These are phyloP conservation scores for Fusarium beomiforme DNA, from an alignment of 2,329 filamentous ascomycete genomes.

Conservation along the genomic window DNA sequence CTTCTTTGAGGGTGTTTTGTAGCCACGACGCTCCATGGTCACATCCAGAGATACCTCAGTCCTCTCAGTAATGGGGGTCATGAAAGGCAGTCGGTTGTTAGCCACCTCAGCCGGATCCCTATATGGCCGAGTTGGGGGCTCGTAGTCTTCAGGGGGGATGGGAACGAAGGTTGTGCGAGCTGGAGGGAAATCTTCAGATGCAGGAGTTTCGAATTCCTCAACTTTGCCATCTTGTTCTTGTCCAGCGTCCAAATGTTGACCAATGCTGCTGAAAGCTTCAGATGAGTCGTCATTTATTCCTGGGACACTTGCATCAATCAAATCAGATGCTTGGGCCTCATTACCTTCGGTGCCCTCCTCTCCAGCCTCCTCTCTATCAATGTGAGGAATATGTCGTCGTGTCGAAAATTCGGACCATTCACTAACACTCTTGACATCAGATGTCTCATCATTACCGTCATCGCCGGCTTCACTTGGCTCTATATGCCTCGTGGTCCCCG, in stretches of 20 bases:
- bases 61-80: slow-evolving; percentile 97
- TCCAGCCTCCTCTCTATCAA: slow-evolving; percentile 47
- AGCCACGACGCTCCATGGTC: slow-evolving; percentile 68
- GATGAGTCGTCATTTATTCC: slow-evolving; percentile 38
- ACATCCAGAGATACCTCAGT: slow-evolving; percentile 87
- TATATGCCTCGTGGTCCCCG: slow-evolving; percentile 77
- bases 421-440: slow-evolving; percentile 72
- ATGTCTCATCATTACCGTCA: slow-evolving; percentile 56
- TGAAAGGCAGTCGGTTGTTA: slow-evolving; percentile 93
- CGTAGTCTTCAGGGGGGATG: slow-evolving; percentile 86
- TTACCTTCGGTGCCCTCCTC: slow-evolving; percentile 41
- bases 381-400: slow-evolving; percentile 72
- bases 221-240: slow-evolving; percentile 47
- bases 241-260: slow-evolving; percentile 4
- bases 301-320: slow-evolving; percentile 50
- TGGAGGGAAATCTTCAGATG: slow-evolving; percentile 53
- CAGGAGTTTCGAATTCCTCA: slow-evolving; percentile 55
- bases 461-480: slow-evolving; percentile 58
- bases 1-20: slow-evolving; percentile 81
- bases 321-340: slow-evolving; percentile 52
- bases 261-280: slow-evolving; percentile 6
- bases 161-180: slow-evolving; percentile 78
- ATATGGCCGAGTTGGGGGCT: slow-evolving; percentile 81
- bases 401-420: slow-evolving; percentile 92
- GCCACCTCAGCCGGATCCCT: slow-evolving; percentile 82